A percentile compares a stretch with the other conserved stretches of the same genome.
Evolutionary conservation across 176 grass and related monocot species (phyloP).

Genomic region (Zoysia japonica): DNA sequence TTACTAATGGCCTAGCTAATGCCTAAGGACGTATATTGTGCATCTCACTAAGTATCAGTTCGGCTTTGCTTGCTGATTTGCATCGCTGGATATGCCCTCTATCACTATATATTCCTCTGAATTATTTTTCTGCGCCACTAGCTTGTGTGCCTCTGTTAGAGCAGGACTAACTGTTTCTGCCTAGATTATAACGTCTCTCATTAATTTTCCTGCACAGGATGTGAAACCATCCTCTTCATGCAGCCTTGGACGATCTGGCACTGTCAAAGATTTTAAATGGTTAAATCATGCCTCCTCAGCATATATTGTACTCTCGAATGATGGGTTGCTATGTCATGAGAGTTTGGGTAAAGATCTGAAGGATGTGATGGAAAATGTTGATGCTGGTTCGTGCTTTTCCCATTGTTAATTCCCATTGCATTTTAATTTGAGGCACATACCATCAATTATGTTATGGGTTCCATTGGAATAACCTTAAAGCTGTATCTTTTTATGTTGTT

Average conservation of each 20-base stretch:
- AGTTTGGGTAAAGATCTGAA: slow-evolving; percentile 55
- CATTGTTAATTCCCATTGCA: slow-evolving; percentile 24
- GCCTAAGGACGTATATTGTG: background rate
- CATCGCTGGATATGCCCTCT: background rate
- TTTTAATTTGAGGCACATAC: slow-evolving; percentile 16
- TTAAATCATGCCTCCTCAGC: slow-evolving; percentile 54
- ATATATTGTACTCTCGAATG: slow-evolving; percentile 63
- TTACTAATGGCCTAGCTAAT: slow-evolving; percentile 15
- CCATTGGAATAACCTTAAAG: slow-evolving; percentile 3
- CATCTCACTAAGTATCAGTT: slow-evolving; percentile 8
- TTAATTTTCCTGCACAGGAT: slow-evolving; percentile 41
- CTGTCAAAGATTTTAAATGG: slow-evolving; percentile 82
- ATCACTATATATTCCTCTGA: slow-evolving; percentile 1
- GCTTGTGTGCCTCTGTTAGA: background rate
- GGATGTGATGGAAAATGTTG: slow-evolving; percentile 72
- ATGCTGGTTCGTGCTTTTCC: slow-evolving; percentile 60
- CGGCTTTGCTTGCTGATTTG: background rate
- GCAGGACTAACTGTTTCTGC: background rate
- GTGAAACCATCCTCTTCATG: slow-evolving; percentile 56
- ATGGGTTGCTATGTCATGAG: slow-evolving; percentile 62
- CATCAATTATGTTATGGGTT: background rate
- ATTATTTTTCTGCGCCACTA: background rate
- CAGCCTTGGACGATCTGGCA: slow-evolving; percentile 45
- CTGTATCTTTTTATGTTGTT: background rate
- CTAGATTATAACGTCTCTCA: slow-evolving; percentile 2